A percentile compares a stretch with the other conserved stretches of the same genome.
These are phyloP conservation scores for Rhodomyrtus psidioides DNA, from an alignment of 441 rosid genomes.

Conservation along the genomic window DNA sequence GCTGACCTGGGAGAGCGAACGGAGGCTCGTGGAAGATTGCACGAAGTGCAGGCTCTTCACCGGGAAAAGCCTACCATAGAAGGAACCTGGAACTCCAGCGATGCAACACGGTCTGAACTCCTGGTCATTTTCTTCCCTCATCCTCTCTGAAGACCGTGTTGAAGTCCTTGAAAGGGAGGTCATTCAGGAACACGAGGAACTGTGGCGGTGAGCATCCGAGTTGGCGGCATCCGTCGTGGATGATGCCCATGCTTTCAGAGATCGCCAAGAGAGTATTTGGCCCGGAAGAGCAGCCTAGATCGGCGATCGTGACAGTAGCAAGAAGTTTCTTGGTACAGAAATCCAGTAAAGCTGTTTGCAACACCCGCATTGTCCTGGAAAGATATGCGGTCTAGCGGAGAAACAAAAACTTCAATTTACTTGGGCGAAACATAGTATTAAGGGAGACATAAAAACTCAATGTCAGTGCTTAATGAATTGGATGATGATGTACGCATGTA, in stretches of 20 bases:
- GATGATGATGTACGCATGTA: neutral
- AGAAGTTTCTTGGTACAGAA: slow-evolving; percentile 11
- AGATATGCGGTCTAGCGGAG: neutral
- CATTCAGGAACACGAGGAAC: slow-evolving; percentile 23
- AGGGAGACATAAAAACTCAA: neutral
- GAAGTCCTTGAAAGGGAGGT: slow-evolving; percentile 21
- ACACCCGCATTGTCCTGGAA: slow-evolving; percentile 4
- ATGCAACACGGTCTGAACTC: slow-evolving; percentile 19
- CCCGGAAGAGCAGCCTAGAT: slow-evolving; percentile 42
- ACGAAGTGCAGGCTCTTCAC: slow-evolving; percentile 27
- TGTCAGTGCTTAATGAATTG: neutral
- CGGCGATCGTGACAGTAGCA: slow-evolving; percentile 14
- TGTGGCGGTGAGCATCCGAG: slow-evolving; percentile 15
- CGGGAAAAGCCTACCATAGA: slow-evolving; percentile 26
- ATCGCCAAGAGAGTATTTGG: slow-evolving; percentile 22
- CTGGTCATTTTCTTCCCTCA: slow-evolving; percentile 18
- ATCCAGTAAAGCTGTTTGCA: slow-evolving; percentile 15
- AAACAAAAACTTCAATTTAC: neutral
- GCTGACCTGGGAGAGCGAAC: slow-evolving; percentile 50
- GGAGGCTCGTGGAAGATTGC: slow-evolving; percentile 30
- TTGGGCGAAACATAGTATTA: neutral
- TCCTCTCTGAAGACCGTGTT: slow-evolving; percentile 32
- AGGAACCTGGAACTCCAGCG: slow-evolving; percentile 36
- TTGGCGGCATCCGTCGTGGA: slow-evolving; percentile 1
- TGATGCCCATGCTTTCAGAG: slow-evolving; percentile 6